Conservation (phyloP, 2,329 filamentous ascomycete species). For the Arthrobotrys sinensis region DNA sequence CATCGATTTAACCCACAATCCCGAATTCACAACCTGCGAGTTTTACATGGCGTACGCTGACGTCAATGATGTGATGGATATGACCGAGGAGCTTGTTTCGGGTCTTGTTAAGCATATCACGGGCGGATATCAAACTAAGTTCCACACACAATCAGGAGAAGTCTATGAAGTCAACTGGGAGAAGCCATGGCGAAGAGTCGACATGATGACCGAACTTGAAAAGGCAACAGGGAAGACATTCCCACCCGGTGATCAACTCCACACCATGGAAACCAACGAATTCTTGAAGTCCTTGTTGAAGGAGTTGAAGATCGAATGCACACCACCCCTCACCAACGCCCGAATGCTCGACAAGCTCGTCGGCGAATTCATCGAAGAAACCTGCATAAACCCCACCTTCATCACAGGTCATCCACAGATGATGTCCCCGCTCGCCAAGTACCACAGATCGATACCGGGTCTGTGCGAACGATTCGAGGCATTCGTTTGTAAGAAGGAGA, state of each 20-base stretch:
- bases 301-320: constrained; percentile 92
- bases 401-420: constrained; percentile 86
- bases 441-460: constrained; percentile 84
- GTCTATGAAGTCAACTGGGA: constrained; percentile 95
- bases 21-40: constrained; percentile 96
- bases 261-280: constrained; percentile 88
- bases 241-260: constrained; percentile 87
- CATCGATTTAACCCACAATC: constrained; percentile 94
- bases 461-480: constrained; percentile 98
- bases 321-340: constrained; percentile 90
- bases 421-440: constrained; percentile 98
- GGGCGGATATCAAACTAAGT: constrained; percentile 86
- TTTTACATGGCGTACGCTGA: constrained; percentile 97
- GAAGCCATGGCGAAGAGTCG: constrained; percentile 89
- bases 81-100: constrained; percentile 94
- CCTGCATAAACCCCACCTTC: constrained; percentile 92
- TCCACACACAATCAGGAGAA: constrained; percentile 85
- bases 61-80: constrained; percentile 89
- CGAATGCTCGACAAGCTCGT: constrained; percentile 97
- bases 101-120: constrained; percentile 89
- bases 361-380: constrained; percentile 95
- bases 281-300: constrained; percentile 88
- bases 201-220: constrained; percentile 96
- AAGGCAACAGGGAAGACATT: constrained; percentile 93
- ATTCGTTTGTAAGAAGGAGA: constrained; percentile 97